phyloP scores from a whole-genome alignment of 1,284 basidiomycete species.

The Cystobasidium sp. region DNA sequence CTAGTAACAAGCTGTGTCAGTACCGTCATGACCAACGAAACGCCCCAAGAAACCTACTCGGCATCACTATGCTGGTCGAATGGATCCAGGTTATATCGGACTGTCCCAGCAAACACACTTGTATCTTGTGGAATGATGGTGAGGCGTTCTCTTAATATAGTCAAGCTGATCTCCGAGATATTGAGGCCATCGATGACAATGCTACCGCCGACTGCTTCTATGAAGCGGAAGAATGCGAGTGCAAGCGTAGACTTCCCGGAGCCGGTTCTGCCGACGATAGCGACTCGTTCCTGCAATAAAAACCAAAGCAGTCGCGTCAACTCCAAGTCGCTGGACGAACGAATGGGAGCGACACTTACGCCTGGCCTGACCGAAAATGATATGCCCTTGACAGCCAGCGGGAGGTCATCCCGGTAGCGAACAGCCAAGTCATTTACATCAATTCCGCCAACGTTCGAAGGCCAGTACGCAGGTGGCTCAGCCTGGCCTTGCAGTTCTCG shows the following conservation, averaged over 20 bases:
- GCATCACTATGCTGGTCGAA: not conserved
- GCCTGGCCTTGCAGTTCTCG: slow-evolving; percentile 59
- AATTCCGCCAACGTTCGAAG: slow-evolving; percentile 58
- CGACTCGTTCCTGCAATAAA: no score
- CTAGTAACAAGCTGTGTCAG: slow-evolving; percentile 48
- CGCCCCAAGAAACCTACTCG: slow-evolving; percentile 21
- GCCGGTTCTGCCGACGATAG: no score
- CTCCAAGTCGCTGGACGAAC: slow-evolving; percentile 31
- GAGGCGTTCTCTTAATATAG: slow-evolving; percentile 60
- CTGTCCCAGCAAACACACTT: slow-evolving; percentile 58
- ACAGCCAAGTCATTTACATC: slow-evolving; percentile 59
- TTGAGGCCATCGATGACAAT: slow-evolving; percentile 45
- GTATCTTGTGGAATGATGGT: slow-evolving; percentile 63
- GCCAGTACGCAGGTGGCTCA: slow-evolving; percentile 63
- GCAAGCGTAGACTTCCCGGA: no score
- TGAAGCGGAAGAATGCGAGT: no score
- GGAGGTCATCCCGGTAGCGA: slow-evolving; percentile 61
- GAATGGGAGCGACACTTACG: slow-evolving; percentile 54
- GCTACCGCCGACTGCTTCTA: no score
- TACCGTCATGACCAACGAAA: no score
- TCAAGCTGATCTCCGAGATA: slow-evolving; percentile 59
- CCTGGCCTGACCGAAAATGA: slow-evolving; percentile 60
- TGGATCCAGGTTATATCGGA: slow-evolving; percentile 51
- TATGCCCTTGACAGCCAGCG: slow-evolving; percentile 60
- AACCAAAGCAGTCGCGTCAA: no score